A percentile compares a stretch with the other conserved stretches of the same genome.
These are phyloP conservation scores for Aspergillus sp. DNA, from an alignment of 2,329 filamentous ascomycete genomes.

Conservation along the genomic window DNA sequence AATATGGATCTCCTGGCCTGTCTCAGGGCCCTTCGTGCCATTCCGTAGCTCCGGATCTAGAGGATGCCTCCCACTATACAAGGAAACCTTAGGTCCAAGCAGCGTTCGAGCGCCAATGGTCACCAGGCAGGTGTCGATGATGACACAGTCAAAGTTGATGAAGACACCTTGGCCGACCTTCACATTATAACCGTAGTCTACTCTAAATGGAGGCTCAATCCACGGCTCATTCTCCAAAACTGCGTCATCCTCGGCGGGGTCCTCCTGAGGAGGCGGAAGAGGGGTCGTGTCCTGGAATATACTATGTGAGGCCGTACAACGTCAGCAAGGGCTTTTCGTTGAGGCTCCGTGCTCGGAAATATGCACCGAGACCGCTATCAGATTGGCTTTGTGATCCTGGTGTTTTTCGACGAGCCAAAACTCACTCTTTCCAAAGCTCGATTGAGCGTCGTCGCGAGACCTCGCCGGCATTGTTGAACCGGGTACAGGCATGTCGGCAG, in stretches of 20 bases:
- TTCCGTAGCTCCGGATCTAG: slow-evolving; percentile 75
- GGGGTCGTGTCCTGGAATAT: slow-evolving; percentile 66
- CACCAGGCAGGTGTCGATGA: slow-evolving; percentile 77
- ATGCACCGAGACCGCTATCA: not conserved
- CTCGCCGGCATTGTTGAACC: slow-evolving; percentile 67
- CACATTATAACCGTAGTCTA: slow-evolving; percentile 80
- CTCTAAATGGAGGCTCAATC: slow-evolving; percentile 70
- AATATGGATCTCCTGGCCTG: slow-evolving; percentile 72
- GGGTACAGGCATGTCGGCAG: slow-evolving; percentile 64
- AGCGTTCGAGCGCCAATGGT: slow-evolving; percentile 77
- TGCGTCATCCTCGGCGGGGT: slow-evolving; percentile 66
- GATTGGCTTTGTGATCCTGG: too few relatives aligned
- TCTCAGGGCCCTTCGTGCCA: slow-evolving; percentile 75
- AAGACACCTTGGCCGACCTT: slow-evolving; percentile 72
- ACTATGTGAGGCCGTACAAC: slow-evolving; percentile 45
- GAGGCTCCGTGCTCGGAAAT: not conserved
- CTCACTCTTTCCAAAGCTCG: slow-evolving; percentile 74
- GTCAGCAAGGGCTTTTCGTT: slow-evolving; percentile 8
- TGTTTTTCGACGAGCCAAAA: slow-evolving; percentile 21
- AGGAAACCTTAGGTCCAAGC: slow-evolving; percentile 75
- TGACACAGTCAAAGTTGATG: slow-evolving; percentile 75
- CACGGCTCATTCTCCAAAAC: slow-evolving; percentile 69
- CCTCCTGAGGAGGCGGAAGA: slow-evolving; percentile 63
- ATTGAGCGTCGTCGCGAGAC: slow-evolving; percentile 65
- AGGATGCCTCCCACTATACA: slow-evolving; percentile 78